phyloP scores from a whole-genome alignment of 2,329 filamentous ascomycete genomes.

The Talaromyces verruculosus region DNA sequence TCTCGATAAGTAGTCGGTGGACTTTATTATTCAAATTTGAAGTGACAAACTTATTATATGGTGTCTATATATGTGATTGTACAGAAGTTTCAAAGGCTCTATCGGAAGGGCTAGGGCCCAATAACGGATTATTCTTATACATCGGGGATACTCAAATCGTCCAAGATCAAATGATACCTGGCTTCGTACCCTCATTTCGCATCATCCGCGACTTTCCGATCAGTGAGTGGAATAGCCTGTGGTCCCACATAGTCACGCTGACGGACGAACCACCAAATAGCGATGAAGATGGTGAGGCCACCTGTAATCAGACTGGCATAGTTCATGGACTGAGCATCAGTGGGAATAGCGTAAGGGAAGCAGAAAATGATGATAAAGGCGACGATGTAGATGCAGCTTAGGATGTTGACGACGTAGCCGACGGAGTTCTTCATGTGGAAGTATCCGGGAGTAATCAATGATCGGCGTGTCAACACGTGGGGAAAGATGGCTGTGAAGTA shows the following conservation, averaged over 20 bases:
- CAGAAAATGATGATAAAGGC: conserved; percentile 61
- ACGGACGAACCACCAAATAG: conserved; percentile 47
- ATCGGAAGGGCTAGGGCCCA: no score
- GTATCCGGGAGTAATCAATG: conserved; percentile 53
- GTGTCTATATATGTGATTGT: background rate
- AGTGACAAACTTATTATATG: no score
- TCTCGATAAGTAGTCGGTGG: background rate
- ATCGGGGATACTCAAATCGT: background rate
- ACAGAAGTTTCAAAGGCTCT: no score
- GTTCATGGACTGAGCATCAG: conserved; percentile 53
- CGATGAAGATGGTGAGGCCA: conserved; percentile 53
- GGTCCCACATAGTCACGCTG: conserved; percentile 38
- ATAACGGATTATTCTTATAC: background rate
- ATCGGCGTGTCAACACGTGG: conserved; percentile 53
- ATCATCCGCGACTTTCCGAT: conserved; percentile 35
- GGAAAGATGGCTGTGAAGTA: conserved; percentile 56
- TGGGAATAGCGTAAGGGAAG: conserved; percentile 54
- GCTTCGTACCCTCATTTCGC: conserved; percentile 27
- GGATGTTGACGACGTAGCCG: conserved; percentile 53
- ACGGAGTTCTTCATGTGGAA: conserved; percentile 54
- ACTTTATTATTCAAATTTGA: background rate
- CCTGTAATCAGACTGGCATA: conserved; percentile 55
- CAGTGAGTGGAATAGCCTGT: conserved; percentile 37
- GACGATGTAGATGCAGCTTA: conserved; percentile 55
- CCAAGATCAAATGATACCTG: background rate